Evolutionary conservation across 371 early-diverging fungal genomes (phyloP), one percentile per base, ranked within the genome.

Genomic region (Mucor sp.): DNA sequence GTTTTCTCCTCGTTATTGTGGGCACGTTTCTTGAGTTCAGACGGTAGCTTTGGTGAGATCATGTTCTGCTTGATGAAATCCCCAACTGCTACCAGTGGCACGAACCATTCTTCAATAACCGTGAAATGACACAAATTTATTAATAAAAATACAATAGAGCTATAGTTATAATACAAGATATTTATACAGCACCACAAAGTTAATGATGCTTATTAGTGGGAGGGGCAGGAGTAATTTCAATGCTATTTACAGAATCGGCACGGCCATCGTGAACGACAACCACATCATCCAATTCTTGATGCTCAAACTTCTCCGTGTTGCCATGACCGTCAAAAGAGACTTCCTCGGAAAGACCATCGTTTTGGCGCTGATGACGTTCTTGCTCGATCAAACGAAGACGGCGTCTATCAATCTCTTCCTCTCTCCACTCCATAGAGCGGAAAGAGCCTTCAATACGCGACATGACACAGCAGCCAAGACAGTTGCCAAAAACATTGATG

Each of bases 391-490:
- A 12, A 25, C 19, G 48, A 35, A 62, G 21, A 25, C 62, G 62
- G 28, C 73, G 77, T 58, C 76, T 77, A 35, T 67, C 70, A 58
- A 65, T 65, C 58, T 80, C 77, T 65, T 81, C 82, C 37, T 65
- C 60, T 8, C 71, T 71, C 85, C 86, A 86, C 25, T 67, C 77
- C 8, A 72, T 76, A 62, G 85, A 83, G 32, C 86, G 87, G 84
- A 91, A 94, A 28, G 82, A 81, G 66, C 90, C 89, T 74, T 93
- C 94, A 79, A 90, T 86, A 53, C 85, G 83, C 25, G 94, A 78
- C 73, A 94, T 84, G 50, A 90, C 88, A 57, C 86, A 86, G 32
- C 89, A 83, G 14, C 91, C 94, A 12, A 91, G 74, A 71, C 91
- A 91, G 78, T 92, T 92, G 15, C 92, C 93, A 28, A 87, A 17